Base-by-base conservation (phyloP, 139 green algal genomes). In the Micractinium sp. region DNA sequence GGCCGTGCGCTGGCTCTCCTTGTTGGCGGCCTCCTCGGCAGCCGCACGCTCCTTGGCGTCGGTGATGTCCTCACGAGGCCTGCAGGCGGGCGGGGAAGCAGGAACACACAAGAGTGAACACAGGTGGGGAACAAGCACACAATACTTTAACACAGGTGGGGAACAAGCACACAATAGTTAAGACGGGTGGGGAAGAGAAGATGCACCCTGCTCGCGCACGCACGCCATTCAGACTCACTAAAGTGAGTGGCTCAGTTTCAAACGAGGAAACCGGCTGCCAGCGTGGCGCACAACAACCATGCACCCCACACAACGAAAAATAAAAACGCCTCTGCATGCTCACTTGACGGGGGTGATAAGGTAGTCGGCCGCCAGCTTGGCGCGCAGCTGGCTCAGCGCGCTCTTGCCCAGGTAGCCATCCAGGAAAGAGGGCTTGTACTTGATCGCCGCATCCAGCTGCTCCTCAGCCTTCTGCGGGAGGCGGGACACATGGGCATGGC, bases 361-460 rank as follows among this genome's bases (percentile, higher is more conserved):
- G 85, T 93, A 93, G 87, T 90, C 74, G 2, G 87, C 90, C 25
- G 82, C 90, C 78, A 93, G 80, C 85, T 93, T 93, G 61, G 88
- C 90, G 36, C 88, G 88, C 33, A 66, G 53, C 87, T 93, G 90
- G 39, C 66, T 33, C 60, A 93, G 81, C 35, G 86, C 29, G 47
- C 31, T 74, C 67, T 86, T 76, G 77, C 76, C 76, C 83, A 90
- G 71, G 88, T 93, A 90, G 53, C 81, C 88, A 67, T 93, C 90
- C 31, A 88, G 71, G 82, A 91, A 89, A 35, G 33, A 60, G 23
- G 84, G 15, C 88, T 90, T 90, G 87, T 93, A 91, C 22, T 84
- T 84, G 60, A 93, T 39, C 23, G 90, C 90, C 25, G 86, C 84
- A 39, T 87, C 88, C 82, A 90, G 74, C 85, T 91, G 86, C 56